A percentile compares a stretch with the other conserved stretches of the same genome.
phyloP scores from a whole-genome alignment of 371 early-diverging fungal species.

The Lichtheimia ornata region DNA sequence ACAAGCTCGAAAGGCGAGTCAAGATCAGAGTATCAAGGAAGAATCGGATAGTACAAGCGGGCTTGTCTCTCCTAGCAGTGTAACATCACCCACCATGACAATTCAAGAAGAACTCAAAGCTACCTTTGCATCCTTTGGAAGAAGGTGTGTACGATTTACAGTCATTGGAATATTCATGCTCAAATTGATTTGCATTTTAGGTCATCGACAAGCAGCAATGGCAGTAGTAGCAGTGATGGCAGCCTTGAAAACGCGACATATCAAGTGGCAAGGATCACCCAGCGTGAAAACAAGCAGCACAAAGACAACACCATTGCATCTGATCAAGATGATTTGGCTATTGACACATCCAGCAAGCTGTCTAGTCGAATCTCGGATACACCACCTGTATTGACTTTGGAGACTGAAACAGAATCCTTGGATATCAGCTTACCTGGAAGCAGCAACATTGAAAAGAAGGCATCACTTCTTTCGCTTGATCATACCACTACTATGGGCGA shows the following conservation, averaged over 20 bases:
- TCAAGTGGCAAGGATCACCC: background rate
- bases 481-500: background rate
- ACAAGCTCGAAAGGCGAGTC: conserved; percentile 16
- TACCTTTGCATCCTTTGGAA: conserved; percentile 6
- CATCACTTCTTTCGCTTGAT: too few relatives aligned
- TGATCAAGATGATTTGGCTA: too few relatives aligned
- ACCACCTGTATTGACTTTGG: background rate
- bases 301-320: too few relatives aligned
- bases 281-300: background rate
- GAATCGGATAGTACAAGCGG: background rate
- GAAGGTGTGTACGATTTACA: conserved; percentile 2
- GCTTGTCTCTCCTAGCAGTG: too few relatives aligned
- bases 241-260: background rate
- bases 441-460: background rate
- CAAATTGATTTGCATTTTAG: background rate
- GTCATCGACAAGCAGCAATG: background rate
- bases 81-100: conserved; percentile 8
- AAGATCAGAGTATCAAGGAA: background rate
- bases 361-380: background rate
- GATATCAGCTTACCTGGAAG: background rate
- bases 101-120: conserved; percentile 18
- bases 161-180: too few relatives aligned
- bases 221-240: background rate
- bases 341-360: background rate
- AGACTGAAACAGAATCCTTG: background rate